Base-by-base conservation (phyloP, 441 rosid genomes). In the Raphanus hybrid region DNA sequence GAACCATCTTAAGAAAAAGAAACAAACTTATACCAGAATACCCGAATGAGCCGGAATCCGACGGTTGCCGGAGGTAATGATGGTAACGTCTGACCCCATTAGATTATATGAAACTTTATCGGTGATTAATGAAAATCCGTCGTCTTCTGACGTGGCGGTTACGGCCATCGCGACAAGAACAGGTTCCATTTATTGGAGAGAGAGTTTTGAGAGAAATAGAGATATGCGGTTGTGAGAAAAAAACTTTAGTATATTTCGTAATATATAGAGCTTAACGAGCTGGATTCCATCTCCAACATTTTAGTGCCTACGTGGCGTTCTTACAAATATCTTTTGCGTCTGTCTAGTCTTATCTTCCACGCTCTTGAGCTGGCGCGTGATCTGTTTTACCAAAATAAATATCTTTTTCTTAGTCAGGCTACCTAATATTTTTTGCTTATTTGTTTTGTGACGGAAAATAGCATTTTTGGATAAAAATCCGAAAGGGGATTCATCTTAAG, bases 21-120 rank as follows among this genome's bases (percentile, higher is more conserved):
- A 48, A 3, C 41, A 2, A 8, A 23, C 14, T 27, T 2, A 50
- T 84, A 89, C 98, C 92, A 94, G 80, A 64, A 94, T 71, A 75
- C 87, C 67, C 67, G 86, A 82, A 70, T 92, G 98, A 3, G 89
- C 90, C 2, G 97, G 88, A 82, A 94, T 87, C 59, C 89, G 88
- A 23, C 81, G 86, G 82, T 90, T 91, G 20, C 81, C 85, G 73
- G 97, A 87, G 75, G 98, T 91, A 72, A 90, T 74, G 78, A 94
- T 80, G 23, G 79, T 84, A 75, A 92, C 86, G 74, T 94, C 97
- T 2, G 57, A 62, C 18, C 18, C 3, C 23, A 45, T 65, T 45
- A 58, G 68, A 29, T 57, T 29, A 57, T 12, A 12, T 1, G 71
- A 64, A 18, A 1, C 1, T 55, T 64, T 70, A 64, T 83, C 80